phyloP scores from a whole-genome alignment of 352 stramenopile genomes.

The Pseudoperonospora humuli region DNA sequence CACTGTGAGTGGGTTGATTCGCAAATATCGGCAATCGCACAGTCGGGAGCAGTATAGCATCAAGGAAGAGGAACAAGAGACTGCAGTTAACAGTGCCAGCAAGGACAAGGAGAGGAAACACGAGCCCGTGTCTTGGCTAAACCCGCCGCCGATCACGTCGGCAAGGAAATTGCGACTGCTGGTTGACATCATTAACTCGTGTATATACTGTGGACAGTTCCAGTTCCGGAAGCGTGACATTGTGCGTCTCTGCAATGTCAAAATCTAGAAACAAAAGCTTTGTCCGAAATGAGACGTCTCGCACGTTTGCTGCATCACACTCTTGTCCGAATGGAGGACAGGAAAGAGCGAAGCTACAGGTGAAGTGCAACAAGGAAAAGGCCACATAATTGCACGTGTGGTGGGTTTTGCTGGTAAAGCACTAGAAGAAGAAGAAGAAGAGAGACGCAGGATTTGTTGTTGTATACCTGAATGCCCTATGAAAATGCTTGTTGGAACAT shows the following conservation, averaged over 20 bases:
- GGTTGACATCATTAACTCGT: slow-evolving; percentile 62
- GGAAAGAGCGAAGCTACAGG: too few relatives aligned
- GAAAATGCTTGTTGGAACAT: too few relatives aligned
- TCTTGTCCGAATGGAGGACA: slow-evolving; percentile 21
- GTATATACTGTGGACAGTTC: slow-evolving; percentile 48
- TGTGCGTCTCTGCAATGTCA: slow-evolving; percentile 51
- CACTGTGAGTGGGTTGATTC: slow-evolving; percentile 20
- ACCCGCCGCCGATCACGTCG: slow-evolving; percentile 36
- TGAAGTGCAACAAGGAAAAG: too few relatives aligned
- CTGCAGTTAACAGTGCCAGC: slow-evolving; percentile 5
- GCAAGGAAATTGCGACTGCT: slow-evolving; percentile 38
- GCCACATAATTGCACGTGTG: too few relatives aligned
- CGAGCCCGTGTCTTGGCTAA: slow-evolving; percentile 31
- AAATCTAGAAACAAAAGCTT: slow-evolving; percentile 21
- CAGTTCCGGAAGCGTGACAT: slow-evolving; percentile 46
- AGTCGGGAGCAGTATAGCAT: slow-evolving; percentile 4
- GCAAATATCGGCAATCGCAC: slow-evolving; percentile 16
- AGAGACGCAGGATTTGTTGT: too few relatives aligned
- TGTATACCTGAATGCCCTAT: too few relatives aligned
- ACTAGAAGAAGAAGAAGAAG: too few relatives aligned
- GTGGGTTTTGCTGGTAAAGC: too few relatives aligned
- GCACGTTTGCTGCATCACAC: slow-evolving; percentile 6
- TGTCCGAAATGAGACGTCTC: not conserved
- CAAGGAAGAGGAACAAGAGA: not conserved
- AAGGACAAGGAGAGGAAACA: slow-evolving; percentile 8